Base-by-base conservation (phyloP, 805 yeast genomes). In the Wickerhamomyces sydowiorum region DNA sequence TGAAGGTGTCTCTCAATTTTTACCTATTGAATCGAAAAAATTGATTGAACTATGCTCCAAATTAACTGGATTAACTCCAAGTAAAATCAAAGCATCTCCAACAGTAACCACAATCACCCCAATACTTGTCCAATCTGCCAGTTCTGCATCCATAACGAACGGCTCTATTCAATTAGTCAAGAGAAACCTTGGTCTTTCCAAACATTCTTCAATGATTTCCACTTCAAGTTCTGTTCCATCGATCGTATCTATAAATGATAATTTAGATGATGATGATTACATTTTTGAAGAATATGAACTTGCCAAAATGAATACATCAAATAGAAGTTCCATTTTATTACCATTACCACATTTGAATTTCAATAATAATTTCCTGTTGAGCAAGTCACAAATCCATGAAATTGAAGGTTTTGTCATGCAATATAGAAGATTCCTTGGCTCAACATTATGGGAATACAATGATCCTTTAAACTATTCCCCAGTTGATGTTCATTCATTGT, bases 21-120 rank as follows among this genome's bases (percentile, higher is more conserved):
- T 84, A 40, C 95, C 93, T 1, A 61, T 80, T 18, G 91, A 85
- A 49, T 69, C 85, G 3, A 75, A 77, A 61, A 70, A 65, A 44
- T 60, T 86, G 45, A 66, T 84, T 24, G 87, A 80, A 44, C 61
- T 76, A 2, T 80, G 85, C 2, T 78, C 90, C 0, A 75, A 64
- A 51, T 61, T 86, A 37, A 72, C 82, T 22, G 72, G 77, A 3
- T 66, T 64, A 32, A 81, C 82, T 4, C 74, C 80, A 28, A 65
- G 69, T 24, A 79, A 70, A 53, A 60, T 66, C 21, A 56, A 59
- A 43, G 36, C 41, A 24, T 40, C 51, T 28, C 39, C 51, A 39
- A n/a, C 54, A 37, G 20, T 32, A 40, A 32, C 8, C 24, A 35
- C 27, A 43, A 31, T 41, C 19, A 39, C 43, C 8, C 39, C 41